phyloP scores from a whole-genome alignment of 2,329 filamentous ascomycete genomes.

The Rhytidhysteron rufulum region DNA sequence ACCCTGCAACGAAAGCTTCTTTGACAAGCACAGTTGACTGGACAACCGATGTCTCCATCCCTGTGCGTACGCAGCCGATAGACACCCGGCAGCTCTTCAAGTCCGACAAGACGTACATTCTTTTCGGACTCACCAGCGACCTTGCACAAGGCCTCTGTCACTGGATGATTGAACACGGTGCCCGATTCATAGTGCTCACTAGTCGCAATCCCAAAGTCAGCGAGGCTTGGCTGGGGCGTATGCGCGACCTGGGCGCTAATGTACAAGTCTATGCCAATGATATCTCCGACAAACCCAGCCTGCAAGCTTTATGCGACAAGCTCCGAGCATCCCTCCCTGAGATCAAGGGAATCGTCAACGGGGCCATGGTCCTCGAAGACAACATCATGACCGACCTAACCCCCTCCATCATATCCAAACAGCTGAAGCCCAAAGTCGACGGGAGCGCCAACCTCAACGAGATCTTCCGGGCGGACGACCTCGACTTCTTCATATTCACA shows the following conservation, averaged over 20 bases:
- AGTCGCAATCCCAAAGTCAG: slow-evolving; percentile 36
- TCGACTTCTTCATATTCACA: slow-evolving; percentile 9
- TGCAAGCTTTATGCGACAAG: not conserved
- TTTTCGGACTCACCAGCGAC: slow-evolving; percentile 7
- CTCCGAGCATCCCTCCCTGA: slow-evolving; percentile 1
- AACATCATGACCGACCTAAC: not conserved
- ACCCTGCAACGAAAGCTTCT: no score
- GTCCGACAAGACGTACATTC: slow-evolving; percentile 5
- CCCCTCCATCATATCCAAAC: not conserved
- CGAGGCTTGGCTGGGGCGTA: slow-evolving; percentile 18
- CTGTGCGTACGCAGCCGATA: not conserved
- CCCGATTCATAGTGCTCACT: slow-evolving; percentile 19
- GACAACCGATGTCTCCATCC: not conserved
- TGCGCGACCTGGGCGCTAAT: not conserved
- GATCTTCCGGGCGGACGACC: slow-evolving; percentile 1
- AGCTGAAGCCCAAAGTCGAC: slow-evolving; percentile 1
- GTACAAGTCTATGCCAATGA: slow-evolving; percentile 2
- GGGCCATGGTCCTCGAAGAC: slow-evolving; percentile 5
- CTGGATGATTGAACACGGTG: slow-evolving; percentile 9
- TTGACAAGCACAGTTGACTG: no score
- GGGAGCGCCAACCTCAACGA: slow-evolving; percentile 4
- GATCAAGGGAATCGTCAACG: slow-evolving; percentile 3
- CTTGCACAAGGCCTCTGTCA: slow-evolving; percentile 2
- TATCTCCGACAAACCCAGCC: not conserved
- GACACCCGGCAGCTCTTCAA: not conserved